Evolutionary conservation across 305 asterid genomes (phyloP), one percentile per base, ranked within the genome.

Genomic region (Fraxinus latifolia): DNA sequence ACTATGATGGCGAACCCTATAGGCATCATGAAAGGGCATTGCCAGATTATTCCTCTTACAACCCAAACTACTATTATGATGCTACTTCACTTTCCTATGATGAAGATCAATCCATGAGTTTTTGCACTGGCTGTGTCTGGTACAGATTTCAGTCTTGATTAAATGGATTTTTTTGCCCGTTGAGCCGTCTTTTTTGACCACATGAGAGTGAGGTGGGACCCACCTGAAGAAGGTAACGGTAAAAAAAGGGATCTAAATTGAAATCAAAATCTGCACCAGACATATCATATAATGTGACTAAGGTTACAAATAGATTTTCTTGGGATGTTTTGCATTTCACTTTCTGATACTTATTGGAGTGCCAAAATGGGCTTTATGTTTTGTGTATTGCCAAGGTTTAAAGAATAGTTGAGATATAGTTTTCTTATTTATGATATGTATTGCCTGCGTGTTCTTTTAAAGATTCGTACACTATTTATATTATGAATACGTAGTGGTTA

Each of bases 21-120:
- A 2, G 62, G 44, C 58, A 60, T 42, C 50, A 42, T 42, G 15
- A 42, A 11, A 42, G 50, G 9, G 75, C 37, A 5, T 27, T 78
- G 36, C 85, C 85, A 33, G 81, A 78, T 37, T 80, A 55, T 77
- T 71, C 84, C 17, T 60, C 70, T 8, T 32, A 71, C 79, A 71
- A 80, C 53, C 1, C 81, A 1, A 37, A 29, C 47, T 72, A 77
- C 15, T 19, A 17, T 65, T 25, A 76, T 36, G 74, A 72, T 55
- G 77, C 33, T n/a, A 14, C 77, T 14, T 23, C 65, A 17, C 19
- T 53, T 39, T 12, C 47, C 47, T 39, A 39, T 8, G 47, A 37
- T 7, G 47, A 39, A 12, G 68, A 79, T 3, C 47, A 70, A 12
- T 78, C 33, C 7, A 29, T 39, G 77, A 42, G 29, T 68, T 68